Base-by-base conservation (phyloP, 345 rosid genomes). In the Lenwebbia sp. region DNA sequence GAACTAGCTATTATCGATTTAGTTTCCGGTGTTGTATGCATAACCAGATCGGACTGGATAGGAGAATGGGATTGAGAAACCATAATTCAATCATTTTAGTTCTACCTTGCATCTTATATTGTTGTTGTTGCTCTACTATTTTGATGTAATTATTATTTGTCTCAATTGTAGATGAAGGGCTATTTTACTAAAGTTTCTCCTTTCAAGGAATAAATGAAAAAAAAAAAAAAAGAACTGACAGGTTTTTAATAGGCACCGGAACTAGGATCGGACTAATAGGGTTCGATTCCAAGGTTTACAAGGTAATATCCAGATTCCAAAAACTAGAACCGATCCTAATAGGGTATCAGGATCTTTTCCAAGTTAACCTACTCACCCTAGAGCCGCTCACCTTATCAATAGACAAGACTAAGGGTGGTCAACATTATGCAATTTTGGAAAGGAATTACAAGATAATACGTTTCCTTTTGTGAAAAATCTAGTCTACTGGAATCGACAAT, bases 271-370 rank as follows among this genome's bases (percentile, higher is more conserved):
- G 78, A 70, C 3, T 0, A 0, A 10, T 4, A 19, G 10, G 13
- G 13, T 23, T 23, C 5, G n/a, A 8, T 56, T 56, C 28, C 13
- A 56, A 56, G 26, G 2, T 54, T 2, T 54, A 21, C 11, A 7
- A 0, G 5, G 11, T 28, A 2, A 30, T 1, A 4, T 62, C 5
- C 40, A 3, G 0, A 17, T 15, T 70, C 23, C 6, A 70, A 70
- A 65, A 19, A 10, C 1, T 37, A 10, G 0, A 19, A 37, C 1
- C 2, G 0, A 19, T 70, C 4, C 22, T 1, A 1, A 37, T 19
- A 33, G 11, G 2, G 5, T 33, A 70, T 12, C 14, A 10, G 7
- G 52, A 50, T 3, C 52, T 50, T 50, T 70, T 19, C 22, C 41
- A 30, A 62, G 12, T 62, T 15, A 0, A 30, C 4, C 0, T n/a